These are phyloP conservation scores for Amauroascus niger DNA, from an alignment of 2,329 filamentous ascomycete species.

Conservation along the genomic window DNA sequence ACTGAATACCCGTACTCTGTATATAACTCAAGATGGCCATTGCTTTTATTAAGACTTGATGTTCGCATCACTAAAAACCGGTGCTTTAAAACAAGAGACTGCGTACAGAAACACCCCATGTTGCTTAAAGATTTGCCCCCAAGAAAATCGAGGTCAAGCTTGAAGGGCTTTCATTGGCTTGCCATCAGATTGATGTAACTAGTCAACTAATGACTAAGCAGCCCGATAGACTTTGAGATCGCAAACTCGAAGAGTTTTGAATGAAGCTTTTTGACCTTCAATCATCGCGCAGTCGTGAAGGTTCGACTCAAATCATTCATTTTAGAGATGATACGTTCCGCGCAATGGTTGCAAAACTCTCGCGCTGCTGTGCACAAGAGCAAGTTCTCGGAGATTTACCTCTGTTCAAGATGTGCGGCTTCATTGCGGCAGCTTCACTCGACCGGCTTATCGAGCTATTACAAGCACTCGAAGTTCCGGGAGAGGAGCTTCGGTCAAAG, in stretches of 20 bases:
- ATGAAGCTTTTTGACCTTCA: background rate
- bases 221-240: background rate
- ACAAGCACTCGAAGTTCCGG: background rate
- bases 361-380: background rate
- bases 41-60: too few species aligned
- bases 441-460: background rate
- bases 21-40: too few species aligned
- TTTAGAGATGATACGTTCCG: slow-evolving; percentile 9
- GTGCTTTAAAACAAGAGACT: too few species aligned
- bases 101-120: too few species aligned
- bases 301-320: background rate
- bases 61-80: too few species aligned
- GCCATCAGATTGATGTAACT: too few species aligned
- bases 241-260: background rate
- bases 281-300: background rate
- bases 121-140: background rate
- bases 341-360: slow-evolving; percentile 1
- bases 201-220: slow-evolving; percentile 2
- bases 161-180: background rate
- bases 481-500: background rate
- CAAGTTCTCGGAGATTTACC: slow-evolving; percentile 12
- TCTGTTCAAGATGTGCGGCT: slow-evolving; percentile 16
- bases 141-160: background rate
- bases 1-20: too few species aligned
- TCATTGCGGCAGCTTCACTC: slow-evolving; percentile 1